These are phyloP conservation scores for Cryphonectria carpinicola DNA, from an alignment of 2,329 filamentous ascomycete genomes.

Conservation along the genomic window DNA sequence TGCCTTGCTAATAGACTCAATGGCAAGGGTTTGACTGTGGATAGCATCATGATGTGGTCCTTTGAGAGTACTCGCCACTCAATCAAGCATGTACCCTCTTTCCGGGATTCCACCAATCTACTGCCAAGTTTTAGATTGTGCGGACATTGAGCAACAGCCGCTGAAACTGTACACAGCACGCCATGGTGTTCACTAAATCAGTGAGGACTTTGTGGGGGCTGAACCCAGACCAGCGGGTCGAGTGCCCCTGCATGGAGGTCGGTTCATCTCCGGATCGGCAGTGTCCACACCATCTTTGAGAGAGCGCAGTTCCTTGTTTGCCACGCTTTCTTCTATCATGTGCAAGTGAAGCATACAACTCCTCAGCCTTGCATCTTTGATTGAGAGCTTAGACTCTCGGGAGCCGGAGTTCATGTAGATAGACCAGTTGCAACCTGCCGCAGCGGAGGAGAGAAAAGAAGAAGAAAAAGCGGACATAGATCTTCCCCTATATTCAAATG, in stretches of 20 bases:
- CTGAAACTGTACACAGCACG: not conserved
- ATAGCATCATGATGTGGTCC: not conserved
- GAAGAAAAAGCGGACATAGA: not conserved
- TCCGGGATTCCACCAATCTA: not conserved
- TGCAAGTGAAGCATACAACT: not conserved
- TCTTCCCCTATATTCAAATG: not conserved
- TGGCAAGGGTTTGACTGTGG: not conserved
- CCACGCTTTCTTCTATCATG: not conserved
- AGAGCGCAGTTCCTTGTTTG: not conserved
- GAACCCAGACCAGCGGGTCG: not conserved
- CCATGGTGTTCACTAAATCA: not conserved
- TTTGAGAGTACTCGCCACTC: not conserved
- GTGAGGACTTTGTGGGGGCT: not conserved
- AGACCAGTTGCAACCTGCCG: not conserved
- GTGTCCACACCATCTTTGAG: not conserved
- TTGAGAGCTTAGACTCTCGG: not conserved
- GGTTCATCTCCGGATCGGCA: slow-evolving; percentile 5
- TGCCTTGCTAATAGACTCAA: not conserved
- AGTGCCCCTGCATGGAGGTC: not conserved
- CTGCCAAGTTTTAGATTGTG: not conserved
- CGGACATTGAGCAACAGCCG: not conserved
- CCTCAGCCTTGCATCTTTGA: not conserved
- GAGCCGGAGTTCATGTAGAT: not conserved
- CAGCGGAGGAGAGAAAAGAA: not conserved
- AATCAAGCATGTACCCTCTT: not conserved